Percentiles rank a stretch among this genome's conserved stretches.
These are phyloP conservation scores for Takakia lepidozioides DNA, from an alignment of 225 moss, liverwort and hornwort genomes.

Conservation along the genomic window DNA sequence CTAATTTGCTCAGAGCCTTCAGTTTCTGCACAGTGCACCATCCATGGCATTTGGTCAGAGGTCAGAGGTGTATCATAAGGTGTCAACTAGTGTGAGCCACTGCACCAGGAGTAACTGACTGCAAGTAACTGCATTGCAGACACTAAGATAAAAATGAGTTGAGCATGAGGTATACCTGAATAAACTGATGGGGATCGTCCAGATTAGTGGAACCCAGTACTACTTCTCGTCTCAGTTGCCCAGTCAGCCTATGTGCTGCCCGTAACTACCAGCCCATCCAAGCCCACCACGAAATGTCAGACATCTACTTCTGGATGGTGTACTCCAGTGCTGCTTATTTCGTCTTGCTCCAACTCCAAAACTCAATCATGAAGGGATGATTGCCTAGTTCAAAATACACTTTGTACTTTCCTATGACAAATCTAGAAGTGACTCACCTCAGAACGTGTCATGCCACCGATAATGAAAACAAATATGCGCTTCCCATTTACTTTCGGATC, in stretches of 20 bases:
- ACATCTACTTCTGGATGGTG: no score
- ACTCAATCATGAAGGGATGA: not conserved
- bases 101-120: not conserved
- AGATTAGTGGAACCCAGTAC: slow-evolving; percentile 84
- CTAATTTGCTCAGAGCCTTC: slow-evolving; percentile 36
- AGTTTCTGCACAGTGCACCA: slow-evolving; percentile 32
- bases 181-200: slow-evolving; percentile 72
- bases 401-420: slow-evolving; percentile 1
- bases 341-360: no score
- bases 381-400: not conserved
- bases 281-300: not conserved
- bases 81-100: not conserved
- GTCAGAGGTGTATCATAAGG: not conserved
- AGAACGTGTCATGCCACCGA: slow-evolving; percentile 90
- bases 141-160: not conserved
- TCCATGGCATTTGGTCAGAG: not conserved
- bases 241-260: slow-evolving; percentile 80
- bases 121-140: no score
- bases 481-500: slow-evolving; percentile 37
- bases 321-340: no score
- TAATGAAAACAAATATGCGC: slow-evolving; percentile 79
- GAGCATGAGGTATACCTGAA: slow-evolving; percentile 7
- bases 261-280: slow-evolving; percentile 55
- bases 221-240: slow-evolving; percentile 85
- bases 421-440: slow-evolving; percentile 35